Conservation (phyloP, 106 monocot genomes). For the Xerophyta viscosa region DNA sequence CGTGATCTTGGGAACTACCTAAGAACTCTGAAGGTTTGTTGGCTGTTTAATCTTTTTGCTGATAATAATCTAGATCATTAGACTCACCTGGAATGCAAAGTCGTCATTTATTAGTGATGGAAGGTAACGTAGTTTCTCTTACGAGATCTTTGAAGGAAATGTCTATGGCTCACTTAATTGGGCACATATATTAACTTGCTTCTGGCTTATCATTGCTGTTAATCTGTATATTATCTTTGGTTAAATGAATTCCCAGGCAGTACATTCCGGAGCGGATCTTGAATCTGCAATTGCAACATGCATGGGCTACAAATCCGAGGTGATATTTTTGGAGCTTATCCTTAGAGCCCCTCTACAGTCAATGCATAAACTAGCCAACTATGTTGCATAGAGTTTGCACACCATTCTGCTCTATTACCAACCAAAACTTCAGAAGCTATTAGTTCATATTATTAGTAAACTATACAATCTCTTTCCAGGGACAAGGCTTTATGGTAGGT, state of each 20-base stretch:
- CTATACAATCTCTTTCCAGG: constrained; percentile 27
- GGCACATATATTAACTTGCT: background rate
- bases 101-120: no score
- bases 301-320: constrained; percentile 88
- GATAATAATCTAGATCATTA: no score
- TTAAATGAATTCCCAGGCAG: constrained; percentile 57
- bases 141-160: no score
- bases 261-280: constrained; percentile 98
- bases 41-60: no score
- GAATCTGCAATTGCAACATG: constrained; percentile 96
- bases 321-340: constrained; percentile 25
- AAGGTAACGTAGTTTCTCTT: no score
- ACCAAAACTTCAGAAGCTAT: background rate
- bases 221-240: no score
- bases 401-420: no score
- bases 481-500: constrained; percentile 98
- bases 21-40: constrained; percentile 83
- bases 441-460: background rate
- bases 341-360: background rate
- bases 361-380: no score
- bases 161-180: no score
- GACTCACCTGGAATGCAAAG: no score
- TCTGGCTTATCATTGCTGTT: no score
- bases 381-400: no score
- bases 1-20: constrained; percentile 86